Evolutionary conservation across 2,329 filamentous ascomycete genomes (phyloP), one percentile per base, ranked within the genome.

Genomic region (Sporothrix brunneoviolacea): DNA sequence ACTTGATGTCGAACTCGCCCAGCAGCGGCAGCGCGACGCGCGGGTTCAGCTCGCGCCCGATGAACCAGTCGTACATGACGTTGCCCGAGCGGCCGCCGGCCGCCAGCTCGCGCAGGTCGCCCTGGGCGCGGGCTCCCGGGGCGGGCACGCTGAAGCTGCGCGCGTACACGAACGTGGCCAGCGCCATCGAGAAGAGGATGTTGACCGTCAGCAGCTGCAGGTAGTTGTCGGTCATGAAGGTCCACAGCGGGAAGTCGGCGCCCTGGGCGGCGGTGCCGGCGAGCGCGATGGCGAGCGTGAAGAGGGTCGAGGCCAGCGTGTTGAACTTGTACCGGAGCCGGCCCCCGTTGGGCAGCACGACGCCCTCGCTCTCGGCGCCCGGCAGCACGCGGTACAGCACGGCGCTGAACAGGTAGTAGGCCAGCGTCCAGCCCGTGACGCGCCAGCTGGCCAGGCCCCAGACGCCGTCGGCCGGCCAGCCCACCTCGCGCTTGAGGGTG

Each of bases 51-150:
- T 97, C 91, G 24, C 91, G 87, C 18, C 91, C 91, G 57, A 97
- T 96, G 70, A 90, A 97, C 82, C 89, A 97, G 68, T 97, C 91
- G 66, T 97, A 96, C 33, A 96, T 69, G 56, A 89, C 71, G 67
- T 95, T 96, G 52, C 90, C 91, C 1, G 82, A 83, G 62, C 86
- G 80, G 15, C 90, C 91, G 38, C 91, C 90, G 1, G 81, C 80
- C 0, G 91, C 91, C 8, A 97, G 77, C 65, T 93, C 84, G 36
- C 91, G 86, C 55, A 77, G 72, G 64, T 94, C 88, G 38, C 80
- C 82, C n/a, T 81, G 69, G 65, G 87, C 86, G 56, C 36, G 22
- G 32, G 30, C 41, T 12, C 21, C 42, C 10, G 50, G 22, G 18
- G 40, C n/a, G 4, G 39, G 39, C 6, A 95, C 86, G 48, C 77